Percentiles rank a stretch among this genome's conserved stretches.
Evolutionary conservation across 129 eudicot species (phyloP).

Genomic region (Logfia minima): DNA sequence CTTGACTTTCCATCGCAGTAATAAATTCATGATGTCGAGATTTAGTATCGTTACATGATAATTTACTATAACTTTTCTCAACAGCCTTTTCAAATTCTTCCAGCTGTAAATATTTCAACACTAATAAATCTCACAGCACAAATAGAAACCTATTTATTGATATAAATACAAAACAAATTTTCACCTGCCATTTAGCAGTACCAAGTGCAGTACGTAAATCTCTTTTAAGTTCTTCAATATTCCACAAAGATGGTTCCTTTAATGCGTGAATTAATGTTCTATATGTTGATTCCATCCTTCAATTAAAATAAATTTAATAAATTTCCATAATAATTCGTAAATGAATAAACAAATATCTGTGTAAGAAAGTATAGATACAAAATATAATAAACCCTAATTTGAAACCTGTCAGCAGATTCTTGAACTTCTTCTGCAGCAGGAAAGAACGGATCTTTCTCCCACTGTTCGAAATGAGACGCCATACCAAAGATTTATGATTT

Average conservation of each 20-base stretch:
- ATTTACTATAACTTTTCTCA: slow-evolving; percentile 47
- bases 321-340: slow-evolving; percentile 5
- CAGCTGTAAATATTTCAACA: slow-evolving; percentile 48
- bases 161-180: neutral
- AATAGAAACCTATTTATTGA: neutral
- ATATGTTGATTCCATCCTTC: slow-evolving; percentile 92
- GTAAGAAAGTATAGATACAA: neutral
- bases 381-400: slow-evolving; percentile 8
- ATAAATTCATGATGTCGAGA: slow-evolving; percentile 67
- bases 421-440: slow-evolving; percentile 93
- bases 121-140: slow-evolving; percentile 23
- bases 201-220: slow-evolving; percentile 76
- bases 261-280: slow-evolving; percentile 70
- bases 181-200: slow-evolving; percentile 95
- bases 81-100: slow-evolving; percentile 87
- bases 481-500: slow-evolving; percentile 34
- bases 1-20: slow-evolving; percentile 63
- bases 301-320: neutral
- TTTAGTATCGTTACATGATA: slow-evolving; percentile 50
- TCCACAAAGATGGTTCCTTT: slow-evolving; percentile 64
- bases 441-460: slow-evolving; percentile 98
- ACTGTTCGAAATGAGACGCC: slow-evolving; percentile 76
- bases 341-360: neutral
- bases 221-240: slow-evolving; percentile 67
- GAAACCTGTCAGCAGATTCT: slow-evolving; percentile 89